These are phyloP conservation scores for Cercis canadensis DNA, from an alignment of 306 rosid genomes.

Conservation along the genomic window DNA sequence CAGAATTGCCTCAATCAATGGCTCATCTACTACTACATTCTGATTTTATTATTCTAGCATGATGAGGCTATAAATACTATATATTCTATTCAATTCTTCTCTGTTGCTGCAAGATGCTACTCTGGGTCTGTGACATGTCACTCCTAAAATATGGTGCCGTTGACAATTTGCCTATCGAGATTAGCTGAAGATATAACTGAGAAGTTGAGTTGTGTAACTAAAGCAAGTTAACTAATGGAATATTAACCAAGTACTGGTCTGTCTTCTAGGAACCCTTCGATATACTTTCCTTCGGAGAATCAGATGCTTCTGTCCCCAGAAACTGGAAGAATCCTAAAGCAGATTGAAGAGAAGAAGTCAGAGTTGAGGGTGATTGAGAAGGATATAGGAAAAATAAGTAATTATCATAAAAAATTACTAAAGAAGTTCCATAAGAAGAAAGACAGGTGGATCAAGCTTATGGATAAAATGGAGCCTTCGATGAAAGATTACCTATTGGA, in stretches of 20 bases:
- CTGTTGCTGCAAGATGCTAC: too few species aligned
- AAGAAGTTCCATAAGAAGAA: slow-evolving; percentile 25
- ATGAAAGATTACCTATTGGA: neutral
- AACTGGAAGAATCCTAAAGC: slow-evolving; percentile 5
- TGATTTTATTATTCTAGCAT: too few species aligned
- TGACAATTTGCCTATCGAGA: too few species aligned
- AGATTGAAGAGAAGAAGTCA: slow-evolving; percentile 30
- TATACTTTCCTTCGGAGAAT: slow-evolving; percentile 50
- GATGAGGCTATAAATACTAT: too few species aligned
- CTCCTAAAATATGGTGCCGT: too few species aligned
- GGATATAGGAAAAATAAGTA: neutral
- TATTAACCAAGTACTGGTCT: neutral
- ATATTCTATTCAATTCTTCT: too few species aligned
- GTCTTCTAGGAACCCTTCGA: slow-evolving; percentile 47
- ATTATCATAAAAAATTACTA: neutral
- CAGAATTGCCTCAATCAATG: too few species aligned
- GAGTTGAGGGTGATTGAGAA: neutral
- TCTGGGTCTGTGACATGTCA: too few species aligned
- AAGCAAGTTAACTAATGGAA: too few species aligned
- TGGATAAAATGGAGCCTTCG: slow-evolving; percentile 16
- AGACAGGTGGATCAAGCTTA: neutral
- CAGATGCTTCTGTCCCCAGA: neutral
- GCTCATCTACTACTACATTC: too few species aligned
- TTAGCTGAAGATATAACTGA: too few species aligned
- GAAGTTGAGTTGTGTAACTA: too few species aligned